These are phyloP conservation scores for Circinella minor DNA, from an alignment of 371 early-diverging fungal species.

Conservation along the genomic window DNA sequence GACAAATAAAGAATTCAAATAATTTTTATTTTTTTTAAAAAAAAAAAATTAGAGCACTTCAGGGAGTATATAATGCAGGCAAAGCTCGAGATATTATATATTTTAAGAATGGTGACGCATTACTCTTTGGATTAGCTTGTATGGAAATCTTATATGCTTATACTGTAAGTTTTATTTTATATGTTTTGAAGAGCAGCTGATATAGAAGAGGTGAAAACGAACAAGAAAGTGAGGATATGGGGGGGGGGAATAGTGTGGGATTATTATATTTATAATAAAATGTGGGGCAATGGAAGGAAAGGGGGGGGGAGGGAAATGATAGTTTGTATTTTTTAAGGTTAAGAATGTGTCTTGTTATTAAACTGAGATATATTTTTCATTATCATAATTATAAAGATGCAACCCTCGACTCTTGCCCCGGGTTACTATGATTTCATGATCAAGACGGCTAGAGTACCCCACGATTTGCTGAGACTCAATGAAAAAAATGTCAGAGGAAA, in stretches of 20 bases:
- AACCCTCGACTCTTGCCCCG: slow-evolving; percentile 67
- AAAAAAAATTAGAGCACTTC: slow-evolving; percentile 48
- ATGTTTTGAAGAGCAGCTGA: too few species aligned
- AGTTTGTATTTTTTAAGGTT: too few species aligned
- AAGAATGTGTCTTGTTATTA: too few species aligned
- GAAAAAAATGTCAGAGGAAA: slow-evolving; percentile 52
- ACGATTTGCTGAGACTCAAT: slow-evolving; percentile 55
- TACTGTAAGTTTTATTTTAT: slow-evolving; percentile 43
- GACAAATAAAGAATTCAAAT: background rate
- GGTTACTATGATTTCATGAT: slow-evolving; percentile 71
- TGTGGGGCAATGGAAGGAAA: too few species aligned
- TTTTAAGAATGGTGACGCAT: slow-evolving; percentile 67
- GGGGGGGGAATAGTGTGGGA: too few species aligned
- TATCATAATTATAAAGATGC: slow-evolving; percentile 45
- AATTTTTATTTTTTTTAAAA: background rate
- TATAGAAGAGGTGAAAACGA: too few species aligned
- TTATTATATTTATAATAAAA: too few species aligned
- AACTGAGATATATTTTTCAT: too few species aligned
- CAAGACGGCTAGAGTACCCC: slow-evolving; percentile 67
- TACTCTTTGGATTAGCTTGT: slow-evolving; percentile 63
- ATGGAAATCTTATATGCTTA: slow-evolving; percentile 71
- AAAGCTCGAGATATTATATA: slow-evolving; percentile 65
- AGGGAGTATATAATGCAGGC: slow-evolving; percentile 65
- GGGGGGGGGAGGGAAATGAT: too few species aligned
- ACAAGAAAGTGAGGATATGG: too few species aligned